These are phyloP conservation scores for Xylaria curta DNA, from an alignment of 495 filamentous ascomycete species.

Conservation along the genomic window DNA sequence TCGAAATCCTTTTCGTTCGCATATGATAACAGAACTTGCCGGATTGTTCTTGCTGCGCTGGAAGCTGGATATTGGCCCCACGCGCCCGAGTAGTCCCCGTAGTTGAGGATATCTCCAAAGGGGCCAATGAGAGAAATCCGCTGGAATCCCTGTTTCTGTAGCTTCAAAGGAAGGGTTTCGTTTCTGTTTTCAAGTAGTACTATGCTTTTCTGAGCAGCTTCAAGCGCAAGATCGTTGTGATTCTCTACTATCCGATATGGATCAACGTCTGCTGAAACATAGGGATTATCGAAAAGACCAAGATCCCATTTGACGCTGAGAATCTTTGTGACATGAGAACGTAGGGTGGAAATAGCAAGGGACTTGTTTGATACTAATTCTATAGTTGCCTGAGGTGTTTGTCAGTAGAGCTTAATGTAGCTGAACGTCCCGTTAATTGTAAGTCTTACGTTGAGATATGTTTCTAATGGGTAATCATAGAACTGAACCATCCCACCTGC, in stretches of 20 bases:
- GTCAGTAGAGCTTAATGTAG: slow-evolving; percentile 22
- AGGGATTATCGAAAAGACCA: slow-evolving; percentile 46
- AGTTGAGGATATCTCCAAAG: slow-evolving; percentile 51
- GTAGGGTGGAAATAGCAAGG: slow-evolving; percentile 39
- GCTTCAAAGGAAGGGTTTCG: slow-evolving; percentile 44
- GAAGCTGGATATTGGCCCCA: slow-evolving; percentile 49
- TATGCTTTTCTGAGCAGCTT: slow-evolving; percentile 47
- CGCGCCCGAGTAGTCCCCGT: slow-evolving; percentile 48
- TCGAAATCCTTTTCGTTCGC: slow-evolving; percentile 34
- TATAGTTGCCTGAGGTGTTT: slow-evolving; percentile 38
- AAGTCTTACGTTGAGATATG: slow-evolving; percentile 38
- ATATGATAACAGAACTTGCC: slow-evolving; percentile 47
- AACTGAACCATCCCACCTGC: slow-evolving; percentile 47
- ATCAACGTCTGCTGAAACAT: slow-evolving; percentile 40
- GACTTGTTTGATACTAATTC: slow-evolving; percentile 46
- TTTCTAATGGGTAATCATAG: slow-evolving; percentile 41
- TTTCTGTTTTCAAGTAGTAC: slow-evolving; percentile 50
- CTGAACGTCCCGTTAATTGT: not conserved
- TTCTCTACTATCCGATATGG: slow-evolving; percentile 40
- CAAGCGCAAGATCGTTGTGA: slow-evolving; percentile 42
- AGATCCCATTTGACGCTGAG: slow-evolving; percentile 50
- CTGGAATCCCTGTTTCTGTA: slow-evolving; percentile 34
- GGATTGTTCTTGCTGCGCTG: slow-evolving; percentile 45
- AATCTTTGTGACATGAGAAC: slow-evolving; percentile 44
- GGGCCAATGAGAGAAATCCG: slow-evolving; percentile 51